Conservation (phyloP, 192 early-diverging fungal genomes). For the Umbelopsis sp. region DNA sequence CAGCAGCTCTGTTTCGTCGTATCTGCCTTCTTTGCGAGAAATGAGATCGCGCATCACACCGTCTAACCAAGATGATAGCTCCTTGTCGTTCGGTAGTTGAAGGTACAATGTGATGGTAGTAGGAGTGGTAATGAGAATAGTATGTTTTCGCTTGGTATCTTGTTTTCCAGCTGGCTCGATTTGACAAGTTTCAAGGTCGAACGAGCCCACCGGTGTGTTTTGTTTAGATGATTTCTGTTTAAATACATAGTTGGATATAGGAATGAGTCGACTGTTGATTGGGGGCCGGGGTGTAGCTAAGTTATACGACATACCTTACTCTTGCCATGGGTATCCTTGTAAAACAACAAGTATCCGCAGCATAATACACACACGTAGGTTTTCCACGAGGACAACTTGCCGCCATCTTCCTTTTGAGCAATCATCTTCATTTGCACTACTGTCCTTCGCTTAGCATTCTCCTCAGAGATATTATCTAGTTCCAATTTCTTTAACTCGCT, state of each 20-base stretch:
- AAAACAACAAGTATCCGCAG: slow-evolving; percentile 33
- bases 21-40: slow-evolving; percentile 32
- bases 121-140: slow-evolving; percentile 34
- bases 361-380: slow-evolving; percentile 51
- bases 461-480: slow-evolving; percentile 44
- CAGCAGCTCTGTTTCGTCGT: slow-evolving; percentile 26
- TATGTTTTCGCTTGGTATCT: slow-evolving; percentile 41
- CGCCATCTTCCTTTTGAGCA: slow-evolving; percentile 33
- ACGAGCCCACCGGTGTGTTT: slow-evolving; percentile 36
- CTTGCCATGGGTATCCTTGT: slow-evolving; percentile 36
- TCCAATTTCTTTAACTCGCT: slow-evolving; percentile 35
- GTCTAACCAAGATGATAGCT: slow-evolving; percentile 40
- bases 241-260: background rate
- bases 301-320: slow-evolving; percentile 22
- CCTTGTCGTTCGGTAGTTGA: slow-evolving; percentile 35
- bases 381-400: slow-evolving; percentile 42
- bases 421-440: slow-evolving; percentile 53
- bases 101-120: slow-evolving; percentile 35
- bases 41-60: slow-evolving; percentile 44
- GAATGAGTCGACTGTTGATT: background rate
- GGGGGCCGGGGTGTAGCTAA: background rate
- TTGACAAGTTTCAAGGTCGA: slow-evolving; percentile 39
- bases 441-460: slow-evolving; percentile 43
- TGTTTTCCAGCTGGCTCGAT: slow-evolving; percentile 40
- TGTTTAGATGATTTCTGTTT: slow-evolving; percentile 37